Conservation (phyloP, 2,329 filamentous ascomycete species). For the Massarina eburnea region DNA sequence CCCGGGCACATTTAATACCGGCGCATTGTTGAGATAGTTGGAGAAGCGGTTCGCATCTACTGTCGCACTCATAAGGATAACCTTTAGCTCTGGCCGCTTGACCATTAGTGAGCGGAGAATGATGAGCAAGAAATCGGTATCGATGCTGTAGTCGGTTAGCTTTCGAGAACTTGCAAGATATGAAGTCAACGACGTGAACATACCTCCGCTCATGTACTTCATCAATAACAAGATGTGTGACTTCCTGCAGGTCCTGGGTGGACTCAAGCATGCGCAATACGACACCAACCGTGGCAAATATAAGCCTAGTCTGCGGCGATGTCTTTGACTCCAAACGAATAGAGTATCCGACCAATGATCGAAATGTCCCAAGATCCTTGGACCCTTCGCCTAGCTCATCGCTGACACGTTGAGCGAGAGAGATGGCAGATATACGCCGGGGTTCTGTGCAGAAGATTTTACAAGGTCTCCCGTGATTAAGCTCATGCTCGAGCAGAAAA, state of each 20-base stretch:
- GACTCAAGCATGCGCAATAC: slow-evolving; percentile 98
- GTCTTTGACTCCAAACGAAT: slow-evolving; percentile 91
- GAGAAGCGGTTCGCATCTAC: slow-evolving; percentile 93
- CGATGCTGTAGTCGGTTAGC: slow-evolving; percentile 61
- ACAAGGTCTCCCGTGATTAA: slow-evolving; percentile 76
- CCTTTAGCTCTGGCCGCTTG: slow-evolving; percentile 79
- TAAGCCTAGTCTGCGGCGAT: slow-evolving; percentile 75
- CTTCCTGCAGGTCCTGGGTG: slow-evolving; percentile 79
- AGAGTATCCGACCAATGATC: slow-evolving; percentile 90
- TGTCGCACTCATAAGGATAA: slow-evolving; percentile 96
- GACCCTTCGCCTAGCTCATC: slow-evolving; percentile 88
- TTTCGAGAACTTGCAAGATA: no score
- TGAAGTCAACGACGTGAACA: not conserved
- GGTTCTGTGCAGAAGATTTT: slow-evolving; percentile 97
- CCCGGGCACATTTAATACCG: slow-evolving; percentile 86
- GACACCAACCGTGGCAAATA: slow-evolving; percentile 87
- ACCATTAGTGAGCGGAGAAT: slow-evolving; percentile 81
- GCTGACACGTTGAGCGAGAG: slow-evolving; percentile 86
- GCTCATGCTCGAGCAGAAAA: slow-evolving; percentile 86
- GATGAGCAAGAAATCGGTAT: slow-evolving; percentile 94
- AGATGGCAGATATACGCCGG: slow-evolving; percentile 92
- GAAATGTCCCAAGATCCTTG: slow-evolving; percentile 75
- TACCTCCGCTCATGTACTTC: slow-evolving; percentile 86
- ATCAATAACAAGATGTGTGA: slow-evolving; percentile 94
- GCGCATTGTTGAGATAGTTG: slow-evolving; percentile 80